Evolutionary conservation across 768 basidiomycete genomes (phyloP), one percentile per base, ranked within the genome.

Genomic region (Neoboletus magnificus): DNA sequence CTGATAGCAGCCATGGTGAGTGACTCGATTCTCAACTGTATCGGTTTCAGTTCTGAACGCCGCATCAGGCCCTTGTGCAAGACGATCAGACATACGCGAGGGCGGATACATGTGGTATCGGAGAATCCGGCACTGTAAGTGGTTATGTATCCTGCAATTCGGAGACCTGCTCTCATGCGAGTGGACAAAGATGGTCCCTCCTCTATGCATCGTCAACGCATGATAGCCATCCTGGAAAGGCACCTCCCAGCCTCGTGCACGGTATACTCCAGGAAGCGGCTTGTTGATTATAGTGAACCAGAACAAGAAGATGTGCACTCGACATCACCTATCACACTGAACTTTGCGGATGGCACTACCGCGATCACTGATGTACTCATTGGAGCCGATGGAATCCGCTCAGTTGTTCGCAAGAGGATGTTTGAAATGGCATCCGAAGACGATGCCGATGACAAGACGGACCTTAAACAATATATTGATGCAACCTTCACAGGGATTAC

Each of bases 361-460:
- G 46, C 71, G 7, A 66, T 60, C 27, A 69, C 78, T 13, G 75
- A 81, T 49, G 59, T 81, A 16, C 71, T 80, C 7, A 57, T 80
- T 42, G 80, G 78, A 5, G 77, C 76, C 30, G 79, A 79, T 57
- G 79, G 79, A 3, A 69, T 81, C 20, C 69, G 63, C 16, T 69
- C 66, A 1, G 50, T 49, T 2, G 62, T 67, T 29, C 71, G 70
- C 25, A 63, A 57, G 25, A 51, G 50, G 0, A 58, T 71, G 56
- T 65, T 65, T 27, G 59, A 59, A 48, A 20, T 27, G 30, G 64
- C 58, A 3, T 60, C 56, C 4, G 33, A 29, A 15, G 48, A 52
- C 2, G 8, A 54, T 7, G 12, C 3, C 2, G 22, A 35, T 12
- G 44, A 30, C 22, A 13, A 37, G 6, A 10, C 9, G 1, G 48